A percentile compares a stretch with the other conserved stretches of the same genome.
These are phyloP conservation scores for Lagerstroemia speciosa DNA, from an alignment of 345 rosid genomes.

Conservation along the genomic window DNA sequence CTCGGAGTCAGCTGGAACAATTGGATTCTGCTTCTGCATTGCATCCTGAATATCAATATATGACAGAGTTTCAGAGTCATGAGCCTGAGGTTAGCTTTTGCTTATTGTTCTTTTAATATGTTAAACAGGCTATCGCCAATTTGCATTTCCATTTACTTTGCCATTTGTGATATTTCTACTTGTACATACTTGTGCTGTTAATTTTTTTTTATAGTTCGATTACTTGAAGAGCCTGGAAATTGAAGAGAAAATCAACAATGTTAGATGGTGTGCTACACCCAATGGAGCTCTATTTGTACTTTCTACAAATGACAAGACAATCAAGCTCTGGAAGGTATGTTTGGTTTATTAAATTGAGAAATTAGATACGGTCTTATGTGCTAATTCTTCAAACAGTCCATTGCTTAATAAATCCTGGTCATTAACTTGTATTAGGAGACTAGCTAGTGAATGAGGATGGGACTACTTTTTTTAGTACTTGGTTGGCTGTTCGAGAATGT, in stretches of 20 bases:
- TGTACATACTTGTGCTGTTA: conserved; percentile 7
- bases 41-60: conserved; percentile 42
- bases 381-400: neutral
- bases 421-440: neutral
- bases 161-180: neutral
- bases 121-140: neutral
- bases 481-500: neutral
- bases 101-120: neutral
- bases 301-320: conserved; percentile 62
- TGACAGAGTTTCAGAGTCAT: conserved; percentile 65
- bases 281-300: conserved; percentile 42
- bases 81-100: conserved; percentile 45
- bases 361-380: neutral
- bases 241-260: conserved; percentile 55
- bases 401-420: neutral
- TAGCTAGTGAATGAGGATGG: neutral
- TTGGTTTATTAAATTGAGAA: neutral
- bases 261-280: conserved; percentile 46
- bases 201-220: conserved; percentile 36
- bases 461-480: neutral
- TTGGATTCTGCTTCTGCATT: conserved; percentile 23
- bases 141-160: neutral
- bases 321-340: conserved; percentile 64
- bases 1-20: conserved; percentile 40
- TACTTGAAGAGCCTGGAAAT: conserved; percentile 65